Evolutionary conservation across 2,329 filamentous ascomycete genomes (phyloP), one percentile per base, ranked within the genome.

Genomic region (Colletotrichum limetticola): DNA sequence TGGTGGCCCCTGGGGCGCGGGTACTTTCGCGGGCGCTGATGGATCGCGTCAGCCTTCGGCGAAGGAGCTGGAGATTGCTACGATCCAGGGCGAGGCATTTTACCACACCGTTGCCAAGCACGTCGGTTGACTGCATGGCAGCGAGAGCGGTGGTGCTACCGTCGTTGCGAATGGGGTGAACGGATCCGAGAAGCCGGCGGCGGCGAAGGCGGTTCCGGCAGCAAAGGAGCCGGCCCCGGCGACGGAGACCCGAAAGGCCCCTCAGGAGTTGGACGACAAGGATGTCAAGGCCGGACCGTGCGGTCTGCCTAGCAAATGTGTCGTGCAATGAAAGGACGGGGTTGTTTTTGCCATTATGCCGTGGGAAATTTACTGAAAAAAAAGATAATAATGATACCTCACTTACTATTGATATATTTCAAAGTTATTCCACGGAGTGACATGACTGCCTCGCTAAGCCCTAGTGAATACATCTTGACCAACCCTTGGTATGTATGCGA

Each of bases 1-100:
- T 80, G 97, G 97, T 74, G 91, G 89, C 74, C 89, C 97, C 52
- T 99, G 97, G 97, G 97, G 96, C 79, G 95, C 96, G 42, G 97
- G 97, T 81, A 98, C 96, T 76, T 97, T 98, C 78, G 88, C 95
- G 75, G 91, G 82, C 74, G 87, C 81, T 73, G 95, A 98, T 78
- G 97, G 97, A 78, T 94, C 93, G 72, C 93, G 97, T 80, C 92
- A 96, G 88, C 97, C 97, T 62, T 86, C 88, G 19, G 81, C 86
- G 9, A 88, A 91, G 77, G 97, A 99, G 88, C 86, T 97, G 75
- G 88, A 93, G 83, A 81, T 98, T 75, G 97, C 97, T 73, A 89
- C 87, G 75, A 89, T 89, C 78, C 97, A 99, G 87, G 97, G 97
- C 84, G 92, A 95, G 88, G 81, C 85, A 67, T 99, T 98, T 87